Evolutionary conservation across 192 early-diverging fungal genomes (phyloP), one percentile per base, ranked within the genome.

Genomic region (Backusella westeae): DNA sequence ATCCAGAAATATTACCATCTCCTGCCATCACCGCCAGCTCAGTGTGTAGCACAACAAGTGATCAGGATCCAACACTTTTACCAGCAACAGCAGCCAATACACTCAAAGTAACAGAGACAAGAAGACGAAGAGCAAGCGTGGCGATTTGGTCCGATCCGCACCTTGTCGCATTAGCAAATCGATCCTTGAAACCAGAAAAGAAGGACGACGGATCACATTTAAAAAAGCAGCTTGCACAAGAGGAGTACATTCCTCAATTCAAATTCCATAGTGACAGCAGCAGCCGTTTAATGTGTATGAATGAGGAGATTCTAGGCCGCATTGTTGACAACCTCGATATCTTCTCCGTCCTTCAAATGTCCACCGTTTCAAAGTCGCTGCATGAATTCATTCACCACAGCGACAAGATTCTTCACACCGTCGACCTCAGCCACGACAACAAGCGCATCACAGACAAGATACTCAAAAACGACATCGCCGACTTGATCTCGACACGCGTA

Each of bases 101-200:
- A 17, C 46, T 86, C 0, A 77, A 80, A 32, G 74, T 76, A 26
- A 79, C 76, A n/a, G 83, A 71, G 17, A 82, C 77, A 0, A 77
- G 80, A 44, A 78, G 79, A 42, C 59, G 94, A 49, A 80, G 93
- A 21, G 90, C 85, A 26, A 93, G 91, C 65, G 91, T 95, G 7
- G 94, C 94, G 3, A 93, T 94, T 1, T 95, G 94, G 94, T 83
- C 89, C 0, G 93, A 95, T 71, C 89, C 91, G 52, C 78, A 87
- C 12, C 77, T 95, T 4, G 78, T 91, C 73, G 87, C 90, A 71
- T 79, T 94, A 59, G 92, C 91, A 8, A 87, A 92, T 34, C 80
- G 29, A 17, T 26, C 23, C 0, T 49, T 71, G 23, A 44, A 71
- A 21, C 39, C 39, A 15, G 23, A 42, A 46, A 46, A 44, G 42